phyloP scores from a whole-genome alignment of 495 filamentous ascomycete genomes.

The Penicillium herquei region DNA sequence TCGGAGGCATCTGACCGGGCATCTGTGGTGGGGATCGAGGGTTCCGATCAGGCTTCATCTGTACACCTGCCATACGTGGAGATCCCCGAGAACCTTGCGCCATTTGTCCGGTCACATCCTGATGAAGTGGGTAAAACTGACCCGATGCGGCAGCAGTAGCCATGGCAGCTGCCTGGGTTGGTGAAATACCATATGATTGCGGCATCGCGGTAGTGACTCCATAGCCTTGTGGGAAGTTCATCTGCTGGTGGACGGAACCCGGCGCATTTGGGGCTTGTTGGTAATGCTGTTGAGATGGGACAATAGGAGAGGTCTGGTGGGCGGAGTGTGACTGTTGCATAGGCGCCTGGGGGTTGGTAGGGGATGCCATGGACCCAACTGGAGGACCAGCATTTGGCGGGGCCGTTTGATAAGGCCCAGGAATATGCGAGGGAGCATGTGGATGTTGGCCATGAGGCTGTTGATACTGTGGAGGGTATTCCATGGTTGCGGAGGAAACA shows the following conservation, averaged over 20 bases:
- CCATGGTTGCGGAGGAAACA: constrained; percentile 37
- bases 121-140: constrained; percentile 49
- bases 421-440: constrained; percentile 50
- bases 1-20: constrained; percentile 48
- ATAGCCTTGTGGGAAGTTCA: constrained; percentile 54
- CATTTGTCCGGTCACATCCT: constrained; percentile 51
- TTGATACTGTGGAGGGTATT: constrained; percentile 56
- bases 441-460: constrained; percentile 56
- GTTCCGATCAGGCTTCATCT: constrained; percentile 51
- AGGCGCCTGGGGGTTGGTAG: constrained; percentile 50
- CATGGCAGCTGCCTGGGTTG: constrained; percentile 56
- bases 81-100: constrained; percentile 47
- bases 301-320: constrained; percentile 53
- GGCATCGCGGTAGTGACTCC: constrained; percentile 49
- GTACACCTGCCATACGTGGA: constrained; percentile 49
- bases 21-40: constrained; percentile 53
- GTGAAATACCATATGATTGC: constrained; percentile 49
- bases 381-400: constrained; percentile 45
- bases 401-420: constrained; percentile 46
- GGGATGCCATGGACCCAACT: constrained; percentile 51
- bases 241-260: constrained; percentile 48
- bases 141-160: constrained; percentile 56
- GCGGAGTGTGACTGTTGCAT: constrained; percentile 50
- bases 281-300: constrained; percentile 54
- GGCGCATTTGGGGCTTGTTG: constrained; percentile 47